Base-by-base conservation (phyloP, 192 early-diverging fungal species). In the Pecoramyces ruminantium region DNA sequence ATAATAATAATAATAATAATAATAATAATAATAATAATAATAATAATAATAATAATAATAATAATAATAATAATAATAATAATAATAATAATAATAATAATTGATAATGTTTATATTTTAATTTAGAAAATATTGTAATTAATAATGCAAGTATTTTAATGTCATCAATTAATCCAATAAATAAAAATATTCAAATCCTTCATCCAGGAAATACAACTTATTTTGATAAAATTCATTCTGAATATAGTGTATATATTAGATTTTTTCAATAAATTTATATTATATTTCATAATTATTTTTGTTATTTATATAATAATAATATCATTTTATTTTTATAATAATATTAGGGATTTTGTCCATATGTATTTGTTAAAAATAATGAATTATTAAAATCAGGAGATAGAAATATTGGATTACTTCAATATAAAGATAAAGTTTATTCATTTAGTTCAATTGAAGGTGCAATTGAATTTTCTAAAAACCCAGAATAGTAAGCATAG, bases 171-270 rank as follows among this genome's bases (percentile, higher is more conserved):
- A 82, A 86, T 6, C 82, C 86, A 67, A 84, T 85, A 29, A 86
- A 88, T 78, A 87, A 87, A 77, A 84, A 86, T 28, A 83, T 89
- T 77, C 87, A 91, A 79, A 84, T 91, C 16, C 80, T 89, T 27
- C 90, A 91, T 83, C 90, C 90, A 40, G 86, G 87, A 29, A 91
- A 89, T 82, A 88, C 88, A n/a, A 88, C 90, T 0, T 85, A 88
- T 67, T 91, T 88, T 80, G 87, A 86, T 79, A 83, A 84, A 67
- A 78, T 91, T 42, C 90, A 86, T 38, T 87, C 88, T 16, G 90
- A 91, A 82, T 87, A 85, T 81, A 88, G 90, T 21, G 38, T 29
- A 29, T 12, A 11, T 82, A 78, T 28, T n/a, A n/a, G n/a, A n/a
- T n/a, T n/a, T n/a, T n/a, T n/a, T n/a, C n/a, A n/a, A n/a, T n/a